Conservation (phyloP, 202 grass and related monocot species). For the Musa balbisiana region DNA sequence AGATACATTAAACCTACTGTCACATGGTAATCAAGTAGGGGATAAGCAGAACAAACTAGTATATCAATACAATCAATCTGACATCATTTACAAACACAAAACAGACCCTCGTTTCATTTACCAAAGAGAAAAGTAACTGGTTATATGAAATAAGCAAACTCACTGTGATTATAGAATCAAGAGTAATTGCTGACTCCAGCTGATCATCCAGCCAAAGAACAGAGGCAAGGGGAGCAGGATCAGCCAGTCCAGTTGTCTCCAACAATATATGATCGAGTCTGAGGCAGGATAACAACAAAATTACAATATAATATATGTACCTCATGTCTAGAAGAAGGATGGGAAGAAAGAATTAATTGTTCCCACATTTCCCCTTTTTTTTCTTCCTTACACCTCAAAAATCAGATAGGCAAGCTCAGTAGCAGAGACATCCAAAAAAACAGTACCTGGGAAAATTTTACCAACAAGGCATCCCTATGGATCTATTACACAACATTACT, state of each 20-base stretch:
- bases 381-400: not conserved
- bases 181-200: slow-evolving; percentile 66
- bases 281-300: slow-evolving; percentile 23
- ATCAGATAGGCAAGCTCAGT: not conserved
- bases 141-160: slow-evolving; percentile 23
- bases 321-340: not conserved
- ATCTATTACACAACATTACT: no score
- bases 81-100: not conserved
- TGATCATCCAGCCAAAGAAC: slow-evolving; percentile 97
- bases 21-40: not conserved
- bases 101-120: not conserved
- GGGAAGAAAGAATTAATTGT: not conserved
- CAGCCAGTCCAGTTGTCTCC: slow-evolving; percentile 84
- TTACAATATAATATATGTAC: not conserved
- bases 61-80: not conserved
- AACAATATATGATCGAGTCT: slow-evolving; percentile 99
- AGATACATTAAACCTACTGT: not conserved
- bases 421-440: not conserved
- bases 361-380: not conserved
- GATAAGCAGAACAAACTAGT: not conserved
- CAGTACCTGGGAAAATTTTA: not conserved
- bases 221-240: slow-evolving; percentile 82
- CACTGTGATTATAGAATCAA: slow-evolving; percentile 94
- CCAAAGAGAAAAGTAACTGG: slow-evolving; percentile 13
- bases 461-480: not conserved